Evolutionary conservation across 495 filamentous ascomycete species (phyloP).

Genomic region (Penicillium lagena): DNA sequence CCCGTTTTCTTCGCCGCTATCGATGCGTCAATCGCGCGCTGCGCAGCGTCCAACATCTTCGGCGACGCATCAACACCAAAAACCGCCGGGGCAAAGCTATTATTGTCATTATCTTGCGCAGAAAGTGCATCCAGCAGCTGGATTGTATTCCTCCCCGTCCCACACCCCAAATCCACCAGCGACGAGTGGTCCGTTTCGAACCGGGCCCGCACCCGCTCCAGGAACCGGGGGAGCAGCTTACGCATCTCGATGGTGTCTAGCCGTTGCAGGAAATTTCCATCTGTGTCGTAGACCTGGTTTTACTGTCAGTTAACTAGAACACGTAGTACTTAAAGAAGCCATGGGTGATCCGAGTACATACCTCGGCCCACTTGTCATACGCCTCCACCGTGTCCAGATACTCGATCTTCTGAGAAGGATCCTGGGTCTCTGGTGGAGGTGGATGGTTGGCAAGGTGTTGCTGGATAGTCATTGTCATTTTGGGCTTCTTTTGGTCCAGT

Average conservation of each 20-base stretch:
- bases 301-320: neutral
- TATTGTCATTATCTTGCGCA: neutral
- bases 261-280: constrained; percentile 68
- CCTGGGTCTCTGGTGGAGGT: neutral
- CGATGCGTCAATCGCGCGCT: constrained; percentile 9
- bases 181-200: constrained; percentile 39
- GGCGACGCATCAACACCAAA: constrained; percentile 45
- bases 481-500: too few species aligned
- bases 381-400: constrained; percentile 36
- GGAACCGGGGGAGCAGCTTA: constrained; percentile 47
- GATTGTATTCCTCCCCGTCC: constrained; percentile 63
- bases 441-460: constrained; percentile 11
- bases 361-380: constrained; percentile 38
- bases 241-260: constrained; percentile 57
- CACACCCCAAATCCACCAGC: constrained; percentile 50
- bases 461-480: constrained; percentile 25
- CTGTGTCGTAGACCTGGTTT: constrained; percentile 56
- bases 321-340: neutral
- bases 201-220: constrained; percentile 22
- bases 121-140: constrained; percentile 36
- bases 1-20: neutral
- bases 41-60: constrained; percentile 52
- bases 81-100: constrained; percentile 15
- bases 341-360: constrained; percentile 4
- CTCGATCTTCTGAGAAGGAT: constrained; percentile 4